A percentile compares a stretch with the other conserved stretches of the same genome.
These are phyloP conservation scores for Ceriops zippeliana DNA, from an alignment of 345 rosid genomes.

Conservation along the genomic window DNA sequence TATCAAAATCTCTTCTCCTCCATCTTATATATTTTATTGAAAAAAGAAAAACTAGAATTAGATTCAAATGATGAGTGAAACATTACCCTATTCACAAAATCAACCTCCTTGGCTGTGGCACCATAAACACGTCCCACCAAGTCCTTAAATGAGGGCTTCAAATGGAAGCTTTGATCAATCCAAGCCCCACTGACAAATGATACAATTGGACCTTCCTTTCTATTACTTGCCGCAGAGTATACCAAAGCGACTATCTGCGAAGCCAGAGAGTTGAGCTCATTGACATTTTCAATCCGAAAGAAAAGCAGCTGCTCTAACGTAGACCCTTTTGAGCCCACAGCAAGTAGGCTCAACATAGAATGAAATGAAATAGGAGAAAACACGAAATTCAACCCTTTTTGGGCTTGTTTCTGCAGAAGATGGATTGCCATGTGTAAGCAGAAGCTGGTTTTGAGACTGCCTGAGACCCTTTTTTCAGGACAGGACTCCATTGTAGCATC, in stretches of 20 bases:
- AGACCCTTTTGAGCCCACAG: constrained; percentile 16
- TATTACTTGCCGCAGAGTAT: not conserved
- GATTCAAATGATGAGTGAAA: not conserved
- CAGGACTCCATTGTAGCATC: constrained; percentile 5
- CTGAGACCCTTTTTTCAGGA: not conserved
- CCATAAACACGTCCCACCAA: constrained; percentile 1
- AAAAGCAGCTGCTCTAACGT: constrained; percentile 15
- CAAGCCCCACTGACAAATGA: constrained; percentile 23
- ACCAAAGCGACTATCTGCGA: constrained; percentile 3
- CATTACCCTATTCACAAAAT: constrained; percentile 19
- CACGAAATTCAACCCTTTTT: constrained; percentile 16
- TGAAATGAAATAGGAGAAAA: constrained; percentile 23
- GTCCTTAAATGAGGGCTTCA: constrained; percentile 19
- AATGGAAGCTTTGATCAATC: constrained; percentile 15
- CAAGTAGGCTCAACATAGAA: constrained; percentile 16
- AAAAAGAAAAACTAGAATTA: not conserved
- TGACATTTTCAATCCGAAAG: constrained; percentile 3
- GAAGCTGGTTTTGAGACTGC: not conserved
- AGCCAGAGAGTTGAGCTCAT: constrained; percentile 11
- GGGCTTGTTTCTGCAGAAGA: constrained; percentile 5
- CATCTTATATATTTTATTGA: too few species aligned
- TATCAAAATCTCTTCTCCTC: too few species aligned
- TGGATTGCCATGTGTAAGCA: constrained; percentile 7
- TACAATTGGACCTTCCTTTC: constrained; percentile 2
- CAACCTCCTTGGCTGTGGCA: constrained; percentile 17